Evolutionary conservation across 768 basidiomycete species (phyloP).

Genomic region (Suillus variegatus): DNA sequence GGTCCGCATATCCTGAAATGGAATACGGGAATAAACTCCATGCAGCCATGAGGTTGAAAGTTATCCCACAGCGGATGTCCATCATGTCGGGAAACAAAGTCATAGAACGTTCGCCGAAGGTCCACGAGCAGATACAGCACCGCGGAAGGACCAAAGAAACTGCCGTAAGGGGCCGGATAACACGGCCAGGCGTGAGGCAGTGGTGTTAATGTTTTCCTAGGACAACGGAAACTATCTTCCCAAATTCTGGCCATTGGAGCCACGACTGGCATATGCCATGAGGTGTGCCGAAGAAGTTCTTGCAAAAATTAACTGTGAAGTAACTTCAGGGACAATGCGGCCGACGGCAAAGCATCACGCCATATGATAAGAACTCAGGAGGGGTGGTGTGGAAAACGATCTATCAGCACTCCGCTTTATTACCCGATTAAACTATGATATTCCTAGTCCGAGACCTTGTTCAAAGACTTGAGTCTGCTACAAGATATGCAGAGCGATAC

Average conservation of each 20-base stretch:
- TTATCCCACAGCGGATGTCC: conserved; percentile 1
- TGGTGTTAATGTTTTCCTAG: conserved; percentile 4
- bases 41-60: conserved; percentile 2
- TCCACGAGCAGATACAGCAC: neutral
- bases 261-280: conserved; percentile 7
- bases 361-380: conserved; percentile 4
- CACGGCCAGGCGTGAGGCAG: conserved; percentile 3
- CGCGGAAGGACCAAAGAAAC: conserved; percentile 1
- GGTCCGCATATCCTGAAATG: conserved; percentile 4
- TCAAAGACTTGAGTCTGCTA: neutral
- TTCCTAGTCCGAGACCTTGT: neutral
- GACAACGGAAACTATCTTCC: conserved; percentile 7
- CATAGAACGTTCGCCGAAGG: conserved; percentile 2
- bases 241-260: conserved; percentile 3
- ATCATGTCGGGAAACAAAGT: conserved; percentile 2
- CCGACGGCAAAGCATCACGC: neutral
- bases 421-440: neutral
- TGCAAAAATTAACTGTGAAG: conserved; percentile 6
- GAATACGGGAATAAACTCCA: conserved; percentile 3
- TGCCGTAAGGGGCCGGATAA: neutral
- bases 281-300: conserved; percentile 6
- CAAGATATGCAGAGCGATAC: neutral
- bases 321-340: conserved; percentile 4
- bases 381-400: neutral
- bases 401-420: neutral